Base-by-base conservation (phyloP, 805 yeast genomes). In the Kuraishia floccosa region DNA sequence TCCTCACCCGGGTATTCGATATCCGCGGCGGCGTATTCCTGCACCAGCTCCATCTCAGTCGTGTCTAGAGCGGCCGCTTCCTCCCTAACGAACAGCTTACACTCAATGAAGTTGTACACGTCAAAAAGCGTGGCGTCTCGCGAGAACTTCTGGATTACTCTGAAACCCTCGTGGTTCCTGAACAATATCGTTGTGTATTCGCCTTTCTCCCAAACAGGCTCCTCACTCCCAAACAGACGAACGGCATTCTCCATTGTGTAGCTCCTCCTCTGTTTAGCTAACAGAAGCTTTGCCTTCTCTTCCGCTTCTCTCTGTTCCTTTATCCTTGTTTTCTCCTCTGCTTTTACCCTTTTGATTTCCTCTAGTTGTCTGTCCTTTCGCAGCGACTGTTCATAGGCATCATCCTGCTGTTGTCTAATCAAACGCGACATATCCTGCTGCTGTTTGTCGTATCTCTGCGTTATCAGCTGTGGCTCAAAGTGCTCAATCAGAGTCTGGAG, bases 391-490 rank as follows among this genome's bases (percentile, higher is more conserved):
- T 72, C 65, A 44, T 73, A 82, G 13, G 83, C 84, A 30, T 59
- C 55, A 40, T 80, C 85, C 49, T 81, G 91, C 38, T 72, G 65
- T 40, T 70, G 66, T 39, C 72, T 65, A 13, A 81, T 54, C 18
- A 67, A 55, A 43, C 85, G 72, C 22, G 76, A 63, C 37, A 66
- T 50, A 27, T 67, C 69, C 30, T 72, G 55, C 35, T 79, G 83
- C 34, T 72, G 64, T 30, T 66, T 65, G 43, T 80, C 89, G 5
- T 60, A 52, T 36, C 79, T 60, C 31, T 76, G 80, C 4, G 69
- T 56, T 1, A 67, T 49, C 32, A 81, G 50, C 42, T 80, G 86
- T 0, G 78, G 76, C 31, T 66, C 72, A 47, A 68, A 79, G 35
- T 63, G 65, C n/a, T 61, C 67, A 10, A 75, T 52, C 6, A 68